Evolutionary conservation across 176 grass and related monocot species (phyloP).

Genomic region (Lolium rigidum): DNA sequence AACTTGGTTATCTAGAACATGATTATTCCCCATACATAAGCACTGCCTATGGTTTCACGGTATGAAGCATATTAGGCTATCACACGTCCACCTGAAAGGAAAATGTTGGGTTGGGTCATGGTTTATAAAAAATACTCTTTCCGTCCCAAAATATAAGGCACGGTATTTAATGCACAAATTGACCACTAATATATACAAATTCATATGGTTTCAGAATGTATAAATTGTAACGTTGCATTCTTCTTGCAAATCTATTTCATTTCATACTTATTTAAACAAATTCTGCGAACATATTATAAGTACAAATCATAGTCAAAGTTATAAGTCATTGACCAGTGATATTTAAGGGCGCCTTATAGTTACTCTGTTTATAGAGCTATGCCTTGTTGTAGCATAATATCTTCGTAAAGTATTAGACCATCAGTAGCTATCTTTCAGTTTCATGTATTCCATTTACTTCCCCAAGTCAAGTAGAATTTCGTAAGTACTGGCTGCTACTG

Average conservation of each 20-base stretch:
- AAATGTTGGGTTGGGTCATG: not conserved
- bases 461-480: slow-evolving; percentile 20
- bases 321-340: too few relatives aligned
- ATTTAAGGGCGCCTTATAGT: too few relatives aligned
- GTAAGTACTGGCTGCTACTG: not conserved
- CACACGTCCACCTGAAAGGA: slow-evolving; percentile 7
- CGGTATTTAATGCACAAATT: too few relatives aligned
- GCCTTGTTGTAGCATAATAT: not conserved
- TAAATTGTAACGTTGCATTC: too few relatives aligned
- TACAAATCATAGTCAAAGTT: too few relatives aligned
- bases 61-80: not conserved
- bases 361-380: slow-evolving; percentile 1
- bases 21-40: not conserved
- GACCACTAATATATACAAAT: too few relatives aligned
- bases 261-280: too few relatives aligned
- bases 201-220: too few relatives aligned
- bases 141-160: too few relatives aligned
- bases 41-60: not conserved
- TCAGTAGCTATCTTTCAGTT: not conserved
- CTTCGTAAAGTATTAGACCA: not conserved
- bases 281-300: too few relatives aligned
- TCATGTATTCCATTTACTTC: not conserved
- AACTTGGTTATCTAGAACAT: slow-evolving; percentile 10
- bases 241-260: too few relatives aligned
- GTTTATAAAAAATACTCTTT: too few relatives aligned